These are phyloP conservation scores for Dissoconium aciculare DNA, from an alignment of 2,329 filamentous ascomycete genomes.

Conservation along the genomic window DNA sequence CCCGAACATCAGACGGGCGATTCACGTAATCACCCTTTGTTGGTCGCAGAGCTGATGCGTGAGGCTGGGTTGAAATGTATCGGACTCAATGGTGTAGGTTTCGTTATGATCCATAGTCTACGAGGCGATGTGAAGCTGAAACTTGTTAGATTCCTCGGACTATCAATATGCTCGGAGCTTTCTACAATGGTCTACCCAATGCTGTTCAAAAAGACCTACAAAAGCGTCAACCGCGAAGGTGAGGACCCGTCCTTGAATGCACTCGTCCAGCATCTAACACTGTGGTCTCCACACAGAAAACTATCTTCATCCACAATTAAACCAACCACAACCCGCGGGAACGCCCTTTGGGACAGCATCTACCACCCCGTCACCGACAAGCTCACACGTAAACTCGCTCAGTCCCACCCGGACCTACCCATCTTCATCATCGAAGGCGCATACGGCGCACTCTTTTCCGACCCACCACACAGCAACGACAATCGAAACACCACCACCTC, in stretches of 20 bases:
- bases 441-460: constrained; percentile 58
- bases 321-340: constrained; percentile 43
- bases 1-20: constrained; percentile 11
- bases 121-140: background rate
- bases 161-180: constrained; percentile 67
- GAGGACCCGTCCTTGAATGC: constrained; percentile 2
- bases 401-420: constrained; percentile 67
- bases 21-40: constrained; percentile 25
- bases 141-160: constrained; percentile 53
- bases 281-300: constrained; percentile 6
- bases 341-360: constrained; percentile 57
- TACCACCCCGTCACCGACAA: constrained; percentile 63
- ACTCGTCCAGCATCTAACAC: background rate
- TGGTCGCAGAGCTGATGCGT: constrained; percentile 55
- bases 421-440: constrained; percentile 63
- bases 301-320: constrained; percentile 35
- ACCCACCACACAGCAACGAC: constrained; percentile 37
- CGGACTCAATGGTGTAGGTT: constrained; percentile 53
- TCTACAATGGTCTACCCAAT: constrained; percentile 47
- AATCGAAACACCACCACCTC: no score
- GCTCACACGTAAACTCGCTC: constrained; percentile 53
- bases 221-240: constrained; percentile 15
- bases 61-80: constrained; percentile 66
- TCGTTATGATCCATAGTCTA: constrained; percentile 5
- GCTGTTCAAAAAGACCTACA: constrained; percentile 38